Conservation (phyloP, 495 filamentous ascomycete species). For the Tuber microsphaerosporum region DNA sequence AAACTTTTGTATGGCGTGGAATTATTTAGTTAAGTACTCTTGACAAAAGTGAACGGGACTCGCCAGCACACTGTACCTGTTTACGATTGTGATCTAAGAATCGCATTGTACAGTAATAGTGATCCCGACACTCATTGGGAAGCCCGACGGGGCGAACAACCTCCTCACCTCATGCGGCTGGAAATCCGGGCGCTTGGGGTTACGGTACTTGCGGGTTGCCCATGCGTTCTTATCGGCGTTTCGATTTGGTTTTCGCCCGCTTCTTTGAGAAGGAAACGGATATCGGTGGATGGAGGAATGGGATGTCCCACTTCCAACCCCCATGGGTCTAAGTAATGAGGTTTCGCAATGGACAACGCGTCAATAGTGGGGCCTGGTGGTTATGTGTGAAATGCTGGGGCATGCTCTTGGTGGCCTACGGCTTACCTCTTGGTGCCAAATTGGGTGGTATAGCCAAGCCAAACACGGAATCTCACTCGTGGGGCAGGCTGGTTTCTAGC, state of each 20-base stretch:
- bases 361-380: neutral
- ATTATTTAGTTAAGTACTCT: neutral
- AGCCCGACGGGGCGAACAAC: neutral
- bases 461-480: neutral
- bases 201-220: neutral
- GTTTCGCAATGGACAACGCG: neutral
- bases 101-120: neutral
- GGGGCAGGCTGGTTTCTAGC: too few relatives aligned
- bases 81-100: neutral
- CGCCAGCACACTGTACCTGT: neutral
- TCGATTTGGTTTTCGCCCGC: too few relatives aligned
- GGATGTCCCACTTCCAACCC: too few relatives aligned
- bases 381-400: neutral
- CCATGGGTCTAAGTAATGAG: neutral
- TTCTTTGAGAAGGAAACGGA: neutral
- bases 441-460: neutral
- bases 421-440: too few relatives aligned
- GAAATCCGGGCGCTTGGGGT: neutral
- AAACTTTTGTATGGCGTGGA: neutral
- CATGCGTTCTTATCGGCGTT: neutral
- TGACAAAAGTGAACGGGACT: neutral
- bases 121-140: too few relatives aligned
- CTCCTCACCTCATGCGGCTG: neutral
- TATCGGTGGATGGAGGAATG: neutral
- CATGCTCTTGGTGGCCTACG: neutral